Percentiles rank a stretch among this genome's conserved stretches.
Conservation (phyloP, 495 filamentous ascomycete genomes). For the Friedmanniomyces simplex region DNA sequence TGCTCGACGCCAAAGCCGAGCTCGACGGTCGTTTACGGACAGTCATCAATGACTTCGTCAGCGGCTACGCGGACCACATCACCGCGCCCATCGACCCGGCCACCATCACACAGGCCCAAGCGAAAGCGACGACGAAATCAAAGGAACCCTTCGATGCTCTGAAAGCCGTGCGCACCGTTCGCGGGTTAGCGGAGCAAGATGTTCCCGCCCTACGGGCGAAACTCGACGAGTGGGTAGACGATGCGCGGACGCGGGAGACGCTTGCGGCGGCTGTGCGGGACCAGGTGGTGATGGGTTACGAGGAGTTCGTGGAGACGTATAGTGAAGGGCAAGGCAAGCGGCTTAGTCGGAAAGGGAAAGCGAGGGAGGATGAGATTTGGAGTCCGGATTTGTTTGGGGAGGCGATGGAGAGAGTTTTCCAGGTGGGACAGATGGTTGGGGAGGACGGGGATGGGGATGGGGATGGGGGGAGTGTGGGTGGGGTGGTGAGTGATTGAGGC, state of each 20-base stretch:
- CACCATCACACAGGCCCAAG: slow-evolving; percentile 18
- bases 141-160: slow-evolving; percentile 24
- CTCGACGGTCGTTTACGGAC: slow-evolving; percentile 67
- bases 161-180: slow-evolving; percentile 29
- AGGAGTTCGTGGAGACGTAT: slow-evolving; percentile 32
- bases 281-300: slow-evolving; percentile 27
- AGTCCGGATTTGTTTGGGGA: slow-evolving; percentile 32
- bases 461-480: slow-evolving; percentile 3
- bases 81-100: slow-evolving; percentile 37
- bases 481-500: slow-evolving; percentile 12
- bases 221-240: slow-evolving; percentile 39
- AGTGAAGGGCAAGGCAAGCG: slow-evolving; percentile 34
- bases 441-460: not conserved
- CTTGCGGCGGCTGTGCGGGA: slow-evolving; percentile 34
- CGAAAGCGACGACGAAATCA: not conserved
- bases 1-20: slow-evolving; percentile 52
- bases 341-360: slow-evolving; percentile 50
- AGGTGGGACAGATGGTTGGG: slow-evolving; percentile 15
- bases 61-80: slow-evolving; percentile 45
- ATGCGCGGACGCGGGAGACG: slow-evolving; percentile 31
- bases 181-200: slow-evolving; percentile 41
- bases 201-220: slow-evolving; percentile 41
- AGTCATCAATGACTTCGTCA: slow-evolving; percentile 71
- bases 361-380: slow-evolving; percentile 43
- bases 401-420: slow-evolving; percentile 20